A percentile compares a stretch with the other conserved stretches of the same genome.
These are phyloP conservation scores for Boletus calvinii DNA, from an alignment of 1,284 basidiomycete genomes.

Conservation along the genomic window DNA sequence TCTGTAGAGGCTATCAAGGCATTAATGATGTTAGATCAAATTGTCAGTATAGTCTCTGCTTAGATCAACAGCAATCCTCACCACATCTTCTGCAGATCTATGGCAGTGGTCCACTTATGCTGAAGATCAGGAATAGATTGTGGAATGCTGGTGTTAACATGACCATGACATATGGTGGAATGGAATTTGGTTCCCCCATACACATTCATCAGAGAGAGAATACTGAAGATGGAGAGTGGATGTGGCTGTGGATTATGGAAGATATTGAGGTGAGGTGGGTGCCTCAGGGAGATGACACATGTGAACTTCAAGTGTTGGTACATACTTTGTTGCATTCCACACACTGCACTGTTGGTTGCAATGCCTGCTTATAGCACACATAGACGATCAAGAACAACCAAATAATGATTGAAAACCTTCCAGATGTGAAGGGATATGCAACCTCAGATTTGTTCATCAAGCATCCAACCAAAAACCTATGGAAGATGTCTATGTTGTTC, in stretches of 20 bases:
- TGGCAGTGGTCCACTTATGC: conserved; percentile 20
- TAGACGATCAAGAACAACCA: conserved; percentile 22
- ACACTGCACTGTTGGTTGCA: too few relatives aligned
- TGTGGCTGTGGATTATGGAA: conserved; percentile 23
- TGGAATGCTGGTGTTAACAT: conserved; percentile 20
- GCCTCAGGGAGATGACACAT: conserved; percentile 28
- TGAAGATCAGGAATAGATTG: conserved; percentile 18
- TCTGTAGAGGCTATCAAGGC: background rate
- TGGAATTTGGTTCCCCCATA: conserved; percentile 17
- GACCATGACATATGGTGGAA: conserved; percentile 20
- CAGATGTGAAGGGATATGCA: conserved; percentile 23
- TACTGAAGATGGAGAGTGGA: conserved; percentile 28
- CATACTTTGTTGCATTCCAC: background rate
- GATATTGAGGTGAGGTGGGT: conserved; percentile 23
- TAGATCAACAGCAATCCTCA: background rate
- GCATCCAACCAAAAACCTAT: conserved; percentile 24
- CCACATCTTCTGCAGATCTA: background rate
- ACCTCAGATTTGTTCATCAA: conserved; percentile 21
- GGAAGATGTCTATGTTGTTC: conserved; percentile 15
- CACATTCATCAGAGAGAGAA: background rate
- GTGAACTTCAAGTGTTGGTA: conserved; percentile 15
- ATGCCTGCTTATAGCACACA: background rate
- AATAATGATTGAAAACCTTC: conserved; percentile 23
- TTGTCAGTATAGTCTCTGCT: background rate
- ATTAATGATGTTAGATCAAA: background rate